Base-by-base conservation (phyloP, 139 green algal genomes). In the Protoeuglena noctilucae region DNA sequence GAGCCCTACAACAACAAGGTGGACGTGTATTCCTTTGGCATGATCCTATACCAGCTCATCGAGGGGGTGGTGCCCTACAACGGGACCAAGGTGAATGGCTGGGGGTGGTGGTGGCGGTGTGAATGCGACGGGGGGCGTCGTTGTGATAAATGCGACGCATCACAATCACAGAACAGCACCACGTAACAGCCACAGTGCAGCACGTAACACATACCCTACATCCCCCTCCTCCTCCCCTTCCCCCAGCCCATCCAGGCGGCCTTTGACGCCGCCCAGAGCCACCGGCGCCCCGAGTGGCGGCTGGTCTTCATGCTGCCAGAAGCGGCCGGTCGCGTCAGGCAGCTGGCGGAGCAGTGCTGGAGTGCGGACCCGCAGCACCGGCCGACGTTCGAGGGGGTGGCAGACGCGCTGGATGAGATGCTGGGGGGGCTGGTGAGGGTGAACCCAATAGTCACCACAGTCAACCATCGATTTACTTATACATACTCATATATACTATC, bases 1-100 rank as follows among this genome's bases (percentile, higher is more conserved):
- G 74, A 83, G 63, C 71, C 72, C 14, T 83, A 83, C 63, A 83
- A 83, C 60, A 59, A 57, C 48, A 72, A 70, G 25, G 74, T 83
- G 21, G 68, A 81, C 50, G 73, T 80, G 18, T 78, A 82, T 58
- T 69, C 62, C 40, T 66, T 65, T 45, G 56, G 47, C 47, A 34
- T 53, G 47, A 43, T 43, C 34, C 34, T 43, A 12, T 43, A 43
- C 34, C 34, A 43, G 34, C 34, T 43, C 9, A 12, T 43, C 34
- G 34, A 43, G 34, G 34, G 34, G 9, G 34, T 43, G 9, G 34
- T 43, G 34, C 34, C 34, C 9, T 43, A 43, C 34, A 19, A 43
- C 34, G 34, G 34, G 9, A 43, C 34, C 34, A 43, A 43, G n/a
- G n/a, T n/a, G n/a, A n/a, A n/a, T n/a, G n/a, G n/a, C n/a, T n/a